Evolutionary conservation across 2,329 filamentous ascomycete species (phyloP), one percentile per base, ranked within the genome.

Genomic region (Fusarium decemcellulare): DNA sequence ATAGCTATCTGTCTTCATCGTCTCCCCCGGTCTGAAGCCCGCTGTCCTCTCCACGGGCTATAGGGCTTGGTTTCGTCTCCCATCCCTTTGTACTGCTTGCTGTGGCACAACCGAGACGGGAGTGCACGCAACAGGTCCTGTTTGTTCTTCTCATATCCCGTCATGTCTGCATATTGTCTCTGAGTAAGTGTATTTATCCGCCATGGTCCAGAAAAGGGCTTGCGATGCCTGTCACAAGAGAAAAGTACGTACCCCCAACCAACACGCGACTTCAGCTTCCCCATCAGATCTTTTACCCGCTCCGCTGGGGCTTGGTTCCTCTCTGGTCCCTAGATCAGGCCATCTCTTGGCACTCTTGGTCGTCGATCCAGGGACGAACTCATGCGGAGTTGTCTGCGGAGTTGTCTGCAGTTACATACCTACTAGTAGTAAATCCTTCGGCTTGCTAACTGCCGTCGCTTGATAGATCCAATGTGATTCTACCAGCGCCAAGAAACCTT

Each of bases 171-270:
- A 43, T 54, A 18, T 14, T 27, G 30, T 51, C n/a, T 43, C 34
- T 37, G 37, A 29, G 51, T 43, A 16, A 52, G 29, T n/a, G 39
- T 11, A 23, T 14, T 29, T 50, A 18, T 63, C 18, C 53, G 48
- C 34, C 43, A 69, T 70, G 59, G 55, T 57, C 7, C 68, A 70
- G 15, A 72, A 71, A 61, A 54, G 54, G 47, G 71, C 71, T 15
- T 73, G 71, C 23, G 71, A 73, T 60, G 71, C 71, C 39, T 73
- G 71, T 36, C 71, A 73, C 52, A 70, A 58, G 43, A 65, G 71
- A 65, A 73, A 73, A 52, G 71, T 73, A 67, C 57, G 68, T 71
- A 69, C 36, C 40, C 46, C n/a, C 14, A 15, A 27, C 29, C 40
- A 18, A 18, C 18, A 12, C 16, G n/a, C 16, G 15, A 23, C 16